These are phyloP conservation scores for Albifimbria verrucaria DNA, from an alignment of 2,329 filamentous ascomycete species.

Conservation along the genomic window DNA sequence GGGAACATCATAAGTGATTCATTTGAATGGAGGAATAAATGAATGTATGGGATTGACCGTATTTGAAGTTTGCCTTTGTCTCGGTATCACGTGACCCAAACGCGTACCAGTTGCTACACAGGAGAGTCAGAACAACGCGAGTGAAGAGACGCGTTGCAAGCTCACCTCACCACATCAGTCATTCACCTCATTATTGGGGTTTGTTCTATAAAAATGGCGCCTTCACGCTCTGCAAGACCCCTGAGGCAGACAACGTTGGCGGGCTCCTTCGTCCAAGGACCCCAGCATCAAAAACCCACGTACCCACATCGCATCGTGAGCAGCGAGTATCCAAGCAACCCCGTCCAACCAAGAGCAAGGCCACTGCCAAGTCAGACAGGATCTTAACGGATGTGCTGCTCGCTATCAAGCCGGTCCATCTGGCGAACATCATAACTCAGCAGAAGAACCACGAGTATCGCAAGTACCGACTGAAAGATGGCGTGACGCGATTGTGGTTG, in stretches of 20 bases:
- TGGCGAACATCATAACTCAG: constrained; percentile 15
- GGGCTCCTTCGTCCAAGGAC: too few species aligned
- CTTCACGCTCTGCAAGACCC: neutral
- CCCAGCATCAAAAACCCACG: neutral
- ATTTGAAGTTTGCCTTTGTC: too few species aligned
- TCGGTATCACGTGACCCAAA: too few species aligned
- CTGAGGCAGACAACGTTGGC: neutral
- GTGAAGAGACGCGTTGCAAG: too few species aligned
- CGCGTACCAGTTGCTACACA: too few species aligned
- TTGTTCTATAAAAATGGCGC: too few species aligned
- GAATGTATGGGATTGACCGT: too few species aligned
- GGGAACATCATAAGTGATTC: too few species aligned
- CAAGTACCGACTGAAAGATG: constrained; percentile 19
- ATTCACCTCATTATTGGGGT: too few species aligned
- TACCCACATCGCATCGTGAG: neutral
- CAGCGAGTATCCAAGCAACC: neutral
- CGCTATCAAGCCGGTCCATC: constrained; percentile 16
- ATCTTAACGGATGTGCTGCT: constrained; percentile 17
- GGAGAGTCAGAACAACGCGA: too few species aligned
- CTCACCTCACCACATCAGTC: too few species aligned
- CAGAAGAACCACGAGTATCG: constrained; percentile 24
- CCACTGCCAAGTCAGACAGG: neutral
- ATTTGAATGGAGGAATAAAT: too few species aligned
- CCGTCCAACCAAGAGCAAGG: neutral
- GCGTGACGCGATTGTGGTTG: constrained; percentile 20